Conservation (phyloP, 306 rosid genomes). For the Castanea sativa region DNA sequence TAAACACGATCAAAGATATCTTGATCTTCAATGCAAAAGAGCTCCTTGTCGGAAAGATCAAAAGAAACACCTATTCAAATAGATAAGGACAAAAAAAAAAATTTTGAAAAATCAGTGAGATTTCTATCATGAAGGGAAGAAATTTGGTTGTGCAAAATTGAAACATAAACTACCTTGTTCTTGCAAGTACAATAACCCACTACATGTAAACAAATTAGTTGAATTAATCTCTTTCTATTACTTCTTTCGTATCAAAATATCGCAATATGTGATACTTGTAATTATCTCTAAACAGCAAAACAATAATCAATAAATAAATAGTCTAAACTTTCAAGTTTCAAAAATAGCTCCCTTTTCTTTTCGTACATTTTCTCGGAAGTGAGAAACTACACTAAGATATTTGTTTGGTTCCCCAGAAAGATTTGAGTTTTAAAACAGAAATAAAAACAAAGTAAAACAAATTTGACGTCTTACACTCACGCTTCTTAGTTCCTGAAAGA, state of each 20-base stretch:
- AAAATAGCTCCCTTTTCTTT: not conserved
- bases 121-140: not conserved
- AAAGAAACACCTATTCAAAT: constrained; percentile 60
- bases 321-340: too few species aligned
- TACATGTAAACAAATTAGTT: not conserved
- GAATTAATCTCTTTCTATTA: not conserved
- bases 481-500: not conserved
- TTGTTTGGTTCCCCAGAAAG: not conserved
- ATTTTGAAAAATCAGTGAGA: not conserved
- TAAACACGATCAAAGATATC: constrained; percentile 80
- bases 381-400: not conserved
- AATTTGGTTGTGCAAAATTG: not conserved
- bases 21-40: constrained; percentile 77
- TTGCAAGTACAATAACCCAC: not conserved
- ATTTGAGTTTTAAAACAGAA: not conserved
- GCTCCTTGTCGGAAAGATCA: constrained; percentile 86
- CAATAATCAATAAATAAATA: too few species aligned
- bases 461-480: not conserved
- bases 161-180: not conserved
- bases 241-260: not conserved
- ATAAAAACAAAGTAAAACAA: not conserved
- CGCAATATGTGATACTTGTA: not conserved
- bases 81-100: not conserved
- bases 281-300: not conserved
- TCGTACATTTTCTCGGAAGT: not conserved